phyloP scores from a whole-genome alignment of 768 basidiomycete species.

The Roridomyces roridus region DNA sequence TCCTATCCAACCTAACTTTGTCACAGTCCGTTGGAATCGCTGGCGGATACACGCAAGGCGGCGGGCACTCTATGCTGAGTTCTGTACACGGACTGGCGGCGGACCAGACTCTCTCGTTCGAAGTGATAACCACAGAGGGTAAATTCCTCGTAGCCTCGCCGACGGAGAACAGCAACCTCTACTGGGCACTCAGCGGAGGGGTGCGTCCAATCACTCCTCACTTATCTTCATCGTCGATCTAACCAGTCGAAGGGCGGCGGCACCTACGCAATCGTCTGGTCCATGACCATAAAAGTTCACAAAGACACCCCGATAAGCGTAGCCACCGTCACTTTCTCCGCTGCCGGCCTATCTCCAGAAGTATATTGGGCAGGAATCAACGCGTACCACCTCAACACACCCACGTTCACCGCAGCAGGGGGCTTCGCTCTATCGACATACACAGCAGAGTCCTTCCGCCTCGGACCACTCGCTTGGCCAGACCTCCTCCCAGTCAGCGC shows the following conservation, averaged over 20 bases:
- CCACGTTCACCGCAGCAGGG: not conserved
- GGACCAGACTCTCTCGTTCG: conserved; percentile 38
- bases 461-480: not conserved
- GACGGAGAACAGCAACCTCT: conserved; percentile 44
- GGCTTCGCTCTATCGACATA: not conserved
- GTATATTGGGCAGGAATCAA: conserved; percentile 4
- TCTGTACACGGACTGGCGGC: conserved; percentile 27
- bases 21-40: conserved; percentile 39
- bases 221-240: not conserved
- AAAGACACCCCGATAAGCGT: conserved; percentile 9
- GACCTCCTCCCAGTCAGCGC: not conserved
- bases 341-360: not conserved
- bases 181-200: conserved; percentile 44
- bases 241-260: conserved; percentile 12
- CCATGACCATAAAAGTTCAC: conserved; percentile 15
- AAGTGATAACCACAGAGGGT: conserved; percentile 48
- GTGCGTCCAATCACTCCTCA: conserved; percentile 7
- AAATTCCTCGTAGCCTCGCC: conserved; percentile 34
- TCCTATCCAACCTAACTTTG: not conserved
- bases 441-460: not conserved
- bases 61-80: conserved; percentile 28
- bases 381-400: conserved; percentile 1
- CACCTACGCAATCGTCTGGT: conserved; percentile 23
- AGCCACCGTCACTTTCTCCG: not conserved
- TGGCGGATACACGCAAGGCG: conserved; percentile 43